A percentile compares a stretch with the other conserved stretches of the same genome.
Conservation (phyloP, 805 yeast species). For the Komagataella kurtzmanii region DNA sequence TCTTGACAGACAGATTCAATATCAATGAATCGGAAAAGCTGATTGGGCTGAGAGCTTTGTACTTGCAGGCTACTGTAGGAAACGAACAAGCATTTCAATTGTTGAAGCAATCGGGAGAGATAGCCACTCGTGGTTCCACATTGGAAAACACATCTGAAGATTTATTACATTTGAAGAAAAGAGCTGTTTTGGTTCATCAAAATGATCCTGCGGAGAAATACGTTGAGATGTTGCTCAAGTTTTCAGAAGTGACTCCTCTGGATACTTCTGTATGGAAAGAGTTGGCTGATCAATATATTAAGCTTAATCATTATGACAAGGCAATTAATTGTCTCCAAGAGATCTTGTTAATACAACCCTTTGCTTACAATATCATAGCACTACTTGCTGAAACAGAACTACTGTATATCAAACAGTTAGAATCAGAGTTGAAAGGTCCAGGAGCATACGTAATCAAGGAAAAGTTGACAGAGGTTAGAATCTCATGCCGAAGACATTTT, state of each 20-base stretch:
- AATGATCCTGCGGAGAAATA: slow-evolving; percentile 24
- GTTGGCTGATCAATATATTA: slow-evolving; percentile 49
- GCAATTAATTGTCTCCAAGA: slow-evolving; percentile 62
- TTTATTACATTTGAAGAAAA: slow-evolving; percentile 22
- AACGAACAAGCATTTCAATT: slow-evolving; percentile 21
- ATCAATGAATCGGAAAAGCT: slow-evolving; percentile 37
- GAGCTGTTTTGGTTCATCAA: slow-evolving; percentile 20
- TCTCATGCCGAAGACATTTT: slow-evolving; percentile 29
- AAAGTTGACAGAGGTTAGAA: slow-evolving; percentile 3
- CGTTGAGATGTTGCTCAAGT: slow-evolving; percentile 38
- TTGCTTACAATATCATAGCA: slow-evolving; percentile 53
- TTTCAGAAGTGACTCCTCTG: slow-evolving; percentile 51
- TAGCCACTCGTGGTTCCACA: slow-evolving; percentile 11
- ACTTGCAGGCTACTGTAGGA: slow-evolving; percentile 40
- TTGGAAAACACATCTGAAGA: slow-evolving; percentile 15
- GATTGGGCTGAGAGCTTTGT: slow-evolving; percentile 37
- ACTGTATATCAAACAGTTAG: slow-evolving; percentile 3
- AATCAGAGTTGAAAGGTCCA: background rate
- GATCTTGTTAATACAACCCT: slow-evolving; percentile 51
- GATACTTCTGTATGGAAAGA: slow-evolving; percentile 76
- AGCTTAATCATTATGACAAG: slow-evolving; percentile 48
- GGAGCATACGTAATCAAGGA: background rate
- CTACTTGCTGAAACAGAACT: slow-evolving; percentile 43
- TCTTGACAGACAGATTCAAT: slow-evolving; percentile 56
- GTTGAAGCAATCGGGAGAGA: slow-evolving; percentile 10